Conservation (phyloP, 2,329 filamentous ascomycete genomes). For the Nemania sp. region DNA sequence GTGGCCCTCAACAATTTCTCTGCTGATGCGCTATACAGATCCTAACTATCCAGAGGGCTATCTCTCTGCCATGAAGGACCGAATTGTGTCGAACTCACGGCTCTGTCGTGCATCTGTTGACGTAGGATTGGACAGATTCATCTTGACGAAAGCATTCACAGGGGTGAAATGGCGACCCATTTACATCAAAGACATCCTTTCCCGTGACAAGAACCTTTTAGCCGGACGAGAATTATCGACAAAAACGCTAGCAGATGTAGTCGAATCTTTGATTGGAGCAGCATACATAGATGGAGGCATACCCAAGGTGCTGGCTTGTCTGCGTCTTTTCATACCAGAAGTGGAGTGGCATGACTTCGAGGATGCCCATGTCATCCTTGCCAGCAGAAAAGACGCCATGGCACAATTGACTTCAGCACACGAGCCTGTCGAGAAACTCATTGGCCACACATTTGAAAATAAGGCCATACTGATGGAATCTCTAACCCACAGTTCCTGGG, state of each 20-base stretch:
- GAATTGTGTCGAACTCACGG: constrained; percentile 73
- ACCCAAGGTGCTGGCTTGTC: constrained; percentile 62
- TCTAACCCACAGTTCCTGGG: constrained; percentile 72
- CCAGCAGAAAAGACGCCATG: constrained; percentile 43
- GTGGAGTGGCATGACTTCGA: constrained; percentile 55
- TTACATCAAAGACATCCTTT: constrained; percentile 53
- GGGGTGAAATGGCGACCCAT: constrained; percentile 72
- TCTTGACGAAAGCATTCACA: constrained; percentile 69
- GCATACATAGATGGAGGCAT: constrained; percentile 71
- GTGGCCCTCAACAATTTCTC: not conserved
- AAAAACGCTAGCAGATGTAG: constrained; percentile 83
- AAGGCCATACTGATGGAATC: constrained; percentile 74
- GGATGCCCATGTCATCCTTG: constrained; percentile 48
- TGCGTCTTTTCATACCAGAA: constrained; percentile 68
- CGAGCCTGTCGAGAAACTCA: constrained; percentile 60
- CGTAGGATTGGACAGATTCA: constrained; percentile 70
- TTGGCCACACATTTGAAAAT: constrained; percentile 73
- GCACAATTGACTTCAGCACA: constrained; percentile 47
- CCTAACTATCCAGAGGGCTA: constrained; percentile 75
- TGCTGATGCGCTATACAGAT: constrained; percentile 46
- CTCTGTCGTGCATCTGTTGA: constrained; percentile 67
- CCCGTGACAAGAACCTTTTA: constrained; percentile 1
- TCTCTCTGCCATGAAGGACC: constrained; percentile 68
- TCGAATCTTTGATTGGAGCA: constrained; percentile 82
- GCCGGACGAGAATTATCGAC: constrained; percentile 47